A percentile compares a stretch with the other conserved stretches of the same genome.
phyloP scores from a whole-genome alignment of 2,329 filamentous ascomycete species.

The Phyllosticta ampelicida region DNA sequence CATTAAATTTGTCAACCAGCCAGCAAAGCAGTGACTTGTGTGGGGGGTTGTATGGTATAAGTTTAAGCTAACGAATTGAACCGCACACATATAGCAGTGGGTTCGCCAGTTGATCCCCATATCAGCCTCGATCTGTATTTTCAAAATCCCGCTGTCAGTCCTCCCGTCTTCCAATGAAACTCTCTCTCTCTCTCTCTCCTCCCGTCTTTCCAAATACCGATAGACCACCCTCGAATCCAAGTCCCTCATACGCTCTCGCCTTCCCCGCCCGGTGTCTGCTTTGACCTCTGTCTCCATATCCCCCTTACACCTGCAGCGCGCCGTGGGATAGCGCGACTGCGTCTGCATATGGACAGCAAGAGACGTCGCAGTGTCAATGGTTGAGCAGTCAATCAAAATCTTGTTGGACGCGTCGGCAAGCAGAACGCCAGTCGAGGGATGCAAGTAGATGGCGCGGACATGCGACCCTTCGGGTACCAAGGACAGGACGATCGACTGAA shows the following conservation, averaged over 20 bases:
- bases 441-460: constrained; percentile 41
- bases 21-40: too few species aligned
- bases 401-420: constrained; percentile 34
- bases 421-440: constrained; percentile 33
- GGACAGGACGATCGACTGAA: constrained; percentile 39
- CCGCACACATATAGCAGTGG: not conserved
- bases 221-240: constrained; percentile 49
- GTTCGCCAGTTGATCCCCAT: not conserved
- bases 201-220: constrained; percentile 43
- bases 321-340: constrained; percentile 25
- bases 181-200: too few species aligned
- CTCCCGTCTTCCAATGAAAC: constrained; percentile 42
- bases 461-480: constrained; percentile 46
- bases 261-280: too few species aligned
- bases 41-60: too few species aligned
- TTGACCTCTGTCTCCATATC: too few species aligned
- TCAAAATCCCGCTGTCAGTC: constrained; percentile 31
- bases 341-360: constrained; percentile 35
- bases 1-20: too few species aligned
- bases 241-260: constrained; percentile 42
- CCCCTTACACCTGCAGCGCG: constrained; percentile 39
- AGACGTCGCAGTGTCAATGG: constrained; percentile 44
- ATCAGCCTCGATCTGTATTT: constrained; percentile 2
- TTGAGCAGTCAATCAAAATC: constrained; percentile 45
- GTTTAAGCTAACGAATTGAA: too few species aligned